Evolutionary conservation across 2,329 filamentous ascomycete species (phyloP).

Genomic region (Claviceps paspali): DNA sequence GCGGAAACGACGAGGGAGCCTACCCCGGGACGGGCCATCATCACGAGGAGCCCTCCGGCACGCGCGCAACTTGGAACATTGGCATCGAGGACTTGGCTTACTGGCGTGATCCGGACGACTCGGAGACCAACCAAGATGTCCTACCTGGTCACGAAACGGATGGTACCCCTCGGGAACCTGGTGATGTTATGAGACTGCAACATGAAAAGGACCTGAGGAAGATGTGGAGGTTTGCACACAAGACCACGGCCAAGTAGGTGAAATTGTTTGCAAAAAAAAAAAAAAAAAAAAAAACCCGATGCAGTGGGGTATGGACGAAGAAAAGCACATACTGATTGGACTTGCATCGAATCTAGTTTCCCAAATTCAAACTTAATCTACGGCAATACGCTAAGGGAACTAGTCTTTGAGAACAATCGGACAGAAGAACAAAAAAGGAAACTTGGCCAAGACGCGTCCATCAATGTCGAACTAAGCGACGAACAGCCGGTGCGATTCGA

Average conservation of each 20-base stretch:
- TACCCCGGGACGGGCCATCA: slow-evolving; percentile 4
- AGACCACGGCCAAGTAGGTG: slow-evolving; percentile 25
- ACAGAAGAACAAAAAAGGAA: slow-evolving; percentile 15
- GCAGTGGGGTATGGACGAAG: no score
- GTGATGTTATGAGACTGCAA: slow-evolving; percentile 19
- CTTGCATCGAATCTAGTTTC: slow-evolving; percentile 14
- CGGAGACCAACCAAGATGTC: slow-evolving; percentile 19
- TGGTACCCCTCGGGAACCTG: slow-evolving; percentile 18
- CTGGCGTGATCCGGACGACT: slow-evolving; percentile 21
- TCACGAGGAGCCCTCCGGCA: slow-evolving; percentile 8
- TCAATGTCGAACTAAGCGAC: slow-evolving; percentile 23
- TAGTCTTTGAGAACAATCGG: slow-evolving; percentile 26
- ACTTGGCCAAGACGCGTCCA: slow-evolving; percentile 19
- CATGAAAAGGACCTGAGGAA: slow-evolving; percentile 28
- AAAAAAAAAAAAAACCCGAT: no score
- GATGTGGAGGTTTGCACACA: slow-evolving; percentile 25
- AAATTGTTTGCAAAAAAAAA: no score
- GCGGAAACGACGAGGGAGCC: not conserved
- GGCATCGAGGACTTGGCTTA: slow-evolving; percentile 19
- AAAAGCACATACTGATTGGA: not conserved
- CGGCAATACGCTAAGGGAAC: slow-evolving; percentile 35
- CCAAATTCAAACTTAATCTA: slow-evolving; percentile 38
- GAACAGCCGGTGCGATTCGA: slow-evolving; percentile 44
- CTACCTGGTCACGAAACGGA: slow-evolving; percentile 22
- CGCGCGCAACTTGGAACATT: slow-evolving; percentile 18